Evolutionary conservation across 139 green algal species (phyloP), one percentile per base, ranked within the genome.

Genomic region (Mychonastes homosphaera): DNA sequence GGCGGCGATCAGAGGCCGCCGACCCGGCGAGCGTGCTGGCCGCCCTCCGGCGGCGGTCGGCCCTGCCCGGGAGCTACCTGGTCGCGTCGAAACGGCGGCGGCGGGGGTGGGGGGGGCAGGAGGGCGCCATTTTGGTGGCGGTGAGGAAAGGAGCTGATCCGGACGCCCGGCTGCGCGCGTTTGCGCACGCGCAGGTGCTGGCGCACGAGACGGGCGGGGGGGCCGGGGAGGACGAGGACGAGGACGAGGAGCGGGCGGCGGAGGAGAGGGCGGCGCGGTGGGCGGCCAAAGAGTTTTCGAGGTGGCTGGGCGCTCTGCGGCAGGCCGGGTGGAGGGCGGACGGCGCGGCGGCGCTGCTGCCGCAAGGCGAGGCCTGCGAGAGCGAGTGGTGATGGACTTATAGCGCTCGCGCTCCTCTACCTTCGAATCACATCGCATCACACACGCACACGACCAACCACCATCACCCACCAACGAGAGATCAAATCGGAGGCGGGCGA

Each of bases 121-220:
- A 32, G 15, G 27, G 23, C 24, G 7, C 7, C 24, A 9, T 24
- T 15, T 3, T 36, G 28, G 28, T 36, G 1, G 28, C 3, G 3
- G 27, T 33, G 15, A 8, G 6, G 33, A 27, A 47, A 1, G 36
- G 21, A 15, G 48, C 29, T 7, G 30, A 8, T 7, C 36, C 30
- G 26, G 21, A 62, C 21, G 49, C 43, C 19, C 39, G 43, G 41
- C 55, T 77, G 39, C 28, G 45, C 0, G 70, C 64, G 5, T 73
- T 67, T 50, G 44, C 73, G 41, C 59, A 70, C 34, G 53, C 64
- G 2, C 51, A 40, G 27, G 50, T 57, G 43, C 50, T 66, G 3
- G 26, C 33, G 15, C 38, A 7, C 6, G 3, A 46, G 18, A 4
- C 28, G 47, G 59, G 33, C 46, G 10, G 24, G 12, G 23, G n/a